phyloP scores from a whole-genome alignment of 257 asterid genomes.

The Plantago elongata region DNA sequence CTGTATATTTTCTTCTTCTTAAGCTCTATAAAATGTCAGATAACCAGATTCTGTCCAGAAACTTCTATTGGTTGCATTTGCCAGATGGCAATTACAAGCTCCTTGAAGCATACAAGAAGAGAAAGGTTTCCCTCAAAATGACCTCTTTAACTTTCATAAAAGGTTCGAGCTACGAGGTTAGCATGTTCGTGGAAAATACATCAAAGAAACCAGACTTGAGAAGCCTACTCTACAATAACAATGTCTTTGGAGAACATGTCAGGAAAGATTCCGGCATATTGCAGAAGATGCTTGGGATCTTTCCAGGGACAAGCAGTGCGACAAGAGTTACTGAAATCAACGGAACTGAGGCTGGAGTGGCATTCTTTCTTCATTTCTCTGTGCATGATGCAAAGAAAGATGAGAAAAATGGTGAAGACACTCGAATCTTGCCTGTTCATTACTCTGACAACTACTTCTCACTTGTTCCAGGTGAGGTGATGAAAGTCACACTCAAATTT shows the following conservation, averaged over 20 bases:
- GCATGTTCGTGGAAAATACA: constrained; percentile 57
- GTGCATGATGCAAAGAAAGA: constrained; percentile 56
- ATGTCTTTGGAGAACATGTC: constrained; percentile 9
- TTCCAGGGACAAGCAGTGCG: constrained; percentile 25
- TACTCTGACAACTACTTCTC: constrained; percentile 94
- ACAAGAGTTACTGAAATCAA: constrained; percentile 34
- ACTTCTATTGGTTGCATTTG: constrained; percentile 91
- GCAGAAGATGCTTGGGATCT: constrained; percentile 33
- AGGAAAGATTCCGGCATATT: constrained; percentile 25
- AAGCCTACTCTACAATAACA: constrained; percentile 31
- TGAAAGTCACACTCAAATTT: constrained; percentile 55
- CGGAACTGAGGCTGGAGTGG: constrained; percentile 69
- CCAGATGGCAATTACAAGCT: constrained; percentile 77
- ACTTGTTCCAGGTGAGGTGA: constrained; percentile 83
- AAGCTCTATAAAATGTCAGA: constrained; percentile 62
- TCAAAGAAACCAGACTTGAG: constrained; percentile 50
- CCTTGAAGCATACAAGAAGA: constrained; percentile 60
- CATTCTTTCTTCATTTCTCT: constrained; percentile 79
- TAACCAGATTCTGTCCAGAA: constrained; percentile 60
- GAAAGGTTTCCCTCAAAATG: constrained; percentile 46
- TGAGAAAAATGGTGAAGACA: constrained; percentile 42
- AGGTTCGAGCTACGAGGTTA: constrained; percentile 61
- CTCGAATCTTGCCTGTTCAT: constrained; percentile 83
- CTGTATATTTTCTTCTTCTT: constrained; percentile 86
- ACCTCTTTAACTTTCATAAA: constrained; percentile 48